Evolutionary conservation across 2,329 filamentous ascomycete species (phyloP), one percentile per base, ranked within the genome.

Genomic region (Fonsecaea monophora): DNA sequence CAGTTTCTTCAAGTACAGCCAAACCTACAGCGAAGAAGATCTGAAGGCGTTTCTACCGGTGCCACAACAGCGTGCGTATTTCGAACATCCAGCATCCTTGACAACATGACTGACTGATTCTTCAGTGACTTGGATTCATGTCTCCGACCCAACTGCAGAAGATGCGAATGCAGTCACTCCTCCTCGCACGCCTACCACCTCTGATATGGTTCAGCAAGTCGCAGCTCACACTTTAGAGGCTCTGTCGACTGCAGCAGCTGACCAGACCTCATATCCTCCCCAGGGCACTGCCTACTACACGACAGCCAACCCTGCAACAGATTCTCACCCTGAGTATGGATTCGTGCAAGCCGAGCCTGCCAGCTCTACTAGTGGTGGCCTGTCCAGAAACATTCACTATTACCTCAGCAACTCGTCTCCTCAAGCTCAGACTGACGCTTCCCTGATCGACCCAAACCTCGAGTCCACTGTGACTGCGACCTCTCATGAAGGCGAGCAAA

Each of bases 401-500:
- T 58, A 55, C 21, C 40, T 68, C 12, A 62, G 50, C 53, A 45
- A 37, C 32, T 56, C 60, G 21, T 30, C 65, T 59, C 35, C 68
- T 2, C 64, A 67, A 30, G 61, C 40, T n/a, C 62, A 70, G 25
- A 70, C 66, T 10, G 55, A 63, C 13, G 38, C 62, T 25, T 62
- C 66, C 12, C 54, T 72, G 60, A 72, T 72, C 54, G 70, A 72
- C 45, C 70, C 70, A 18, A 69, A 66, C 25, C 58, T 72, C 4
- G 68, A 72, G 55, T 37, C 66, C 37, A 61, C 63, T 13, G 62
- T 66, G 53, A 64, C 65, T 9, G 38, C 54, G 3, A 60, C 54
- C 32, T 37, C 62, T 21, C 60, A 65, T 32, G 45, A 64, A 32
- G 38, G 53, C 42, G 60, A 30, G 34, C 42, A 48, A 5, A 34